Evolutionary conservation across 2,329 filamentous ascomycete genomes (phyloP), one percentile per base, ranked within the genome.

Genomic region (Alternaria ventricosa): DNA sequence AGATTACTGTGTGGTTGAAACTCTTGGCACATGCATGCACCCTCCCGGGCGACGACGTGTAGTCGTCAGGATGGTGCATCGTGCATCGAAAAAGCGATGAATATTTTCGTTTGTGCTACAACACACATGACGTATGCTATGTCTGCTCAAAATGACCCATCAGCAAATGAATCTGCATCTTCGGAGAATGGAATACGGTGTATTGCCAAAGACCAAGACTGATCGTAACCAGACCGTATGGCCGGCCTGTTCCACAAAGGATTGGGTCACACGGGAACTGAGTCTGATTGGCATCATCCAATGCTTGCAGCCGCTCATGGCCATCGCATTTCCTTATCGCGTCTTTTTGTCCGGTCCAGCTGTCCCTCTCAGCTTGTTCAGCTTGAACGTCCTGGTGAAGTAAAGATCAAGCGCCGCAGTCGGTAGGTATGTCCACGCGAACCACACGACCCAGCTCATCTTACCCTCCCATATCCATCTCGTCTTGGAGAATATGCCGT

Each of bases 401-500:
- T 79, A 71, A 55, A 72, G 75, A 49, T 85, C 84, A 62, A 84
- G 69, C 3, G 82, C 68, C 46, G 72, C 75, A 13, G 70, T 71
- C 2, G 86, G 84, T 73, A 86, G 81, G 44, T 82, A 87, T 2
- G 78, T 82, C 67, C 71, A 79, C 15, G 82, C 69, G 78, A 80
- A 87, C 82, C 81, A 87, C 4, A 85, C 82, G 33, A 83, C 59
- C 79, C 81, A 83, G 46, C 77, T 77, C 74, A 82, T 83, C 61
- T 84, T 84, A 1, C 87, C 87, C 61, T 86, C 86, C 86, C 85
- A 88, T 13, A 87, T 69, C 82, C 83, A 84, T 49, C 83, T 77
- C 72, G 81, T 82, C 79, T 84, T 73, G 75, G 60, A 58, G 28
- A 72, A 64, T 66, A 71, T 71, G 11, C 75, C 70, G 41, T 78